phyloP scores from a whole-genome alignment of 306 rosid genomes.

The Bauhinia variegata region DNA sequence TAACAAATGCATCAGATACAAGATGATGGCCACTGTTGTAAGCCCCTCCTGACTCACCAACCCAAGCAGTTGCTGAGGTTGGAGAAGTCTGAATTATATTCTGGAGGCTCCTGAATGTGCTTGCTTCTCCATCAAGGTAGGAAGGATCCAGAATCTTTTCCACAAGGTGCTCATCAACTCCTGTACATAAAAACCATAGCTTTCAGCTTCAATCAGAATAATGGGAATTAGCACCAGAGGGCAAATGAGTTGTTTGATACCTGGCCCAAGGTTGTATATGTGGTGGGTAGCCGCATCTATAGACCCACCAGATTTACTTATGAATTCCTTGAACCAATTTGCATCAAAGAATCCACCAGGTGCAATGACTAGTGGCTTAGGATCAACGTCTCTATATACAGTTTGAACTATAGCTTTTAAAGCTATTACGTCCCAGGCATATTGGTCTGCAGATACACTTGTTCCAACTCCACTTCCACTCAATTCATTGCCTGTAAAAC shows the following conservation, averaged over 20 bases:
- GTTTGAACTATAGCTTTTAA: conserved; percentile 56
- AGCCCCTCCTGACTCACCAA: conserved; percentile 98
- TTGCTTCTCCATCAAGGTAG: conserved; percentile 60
- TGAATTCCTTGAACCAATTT: conserved; percentile 68
- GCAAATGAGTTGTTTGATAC: conserved; percentile 36
- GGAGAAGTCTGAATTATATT: conserved; percentile 52
- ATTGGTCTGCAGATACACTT: conserved; percentile 66
- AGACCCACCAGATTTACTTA: conserved; percentile 47
- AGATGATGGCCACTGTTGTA: conserved; percentile 85
- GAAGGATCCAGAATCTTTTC: conserved; percentile 73
- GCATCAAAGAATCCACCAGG: conserved; percentile 94
- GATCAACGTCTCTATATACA: conserved; percentile 44
- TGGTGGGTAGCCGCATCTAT: conserved; percentile 73
- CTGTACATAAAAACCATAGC: conserved; percentile 41
- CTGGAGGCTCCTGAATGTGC: conserved; percentile 64
- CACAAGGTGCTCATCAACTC: conserved; percentile 66
- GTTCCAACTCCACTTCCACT: conserved; percentile 81
- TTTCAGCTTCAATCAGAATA: conserved; percentile 19
- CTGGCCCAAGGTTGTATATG: conserved; percentile 92
- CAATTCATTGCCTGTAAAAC: conserved; percentile 76
- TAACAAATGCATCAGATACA: conserved; percentile 80
- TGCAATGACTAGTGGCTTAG: conserved; percentile 76
- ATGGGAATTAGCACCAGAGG: background rate
- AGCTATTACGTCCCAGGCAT: conserved; percentile 62
- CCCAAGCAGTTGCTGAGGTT: conserved; percentile 74